A percentile compares a stretch with the other conserved stretches of the same genome.
Conservation (phyloP, 495 filamentous ascomycete species). For the Hypomontagnella submonticulosa region DNA sequence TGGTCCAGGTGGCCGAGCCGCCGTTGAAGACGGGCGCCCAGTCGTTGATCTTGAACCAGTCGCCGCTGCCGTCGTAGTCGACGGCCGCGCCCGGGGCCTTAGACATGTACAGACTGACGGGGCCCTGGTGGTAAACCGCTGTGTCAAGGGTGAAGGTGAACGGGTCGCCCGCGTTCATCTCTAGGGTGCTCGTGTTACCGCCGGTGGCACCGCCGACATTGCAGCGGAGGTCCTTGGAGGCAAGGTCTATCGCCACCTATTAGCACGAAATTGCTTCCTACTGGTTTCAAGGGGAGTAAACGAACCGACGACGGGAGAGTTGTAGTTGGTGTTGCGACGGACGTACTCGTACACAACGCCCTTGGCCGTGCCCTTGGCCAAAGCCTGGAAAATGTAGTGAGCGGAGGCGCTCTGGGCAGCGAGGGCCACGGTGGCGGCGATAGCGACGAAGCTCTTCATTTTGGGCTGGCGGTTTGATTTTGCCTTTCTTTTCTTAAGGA, state of each 20-base stretch:
- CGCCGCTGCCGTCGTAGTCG: conserved; percentile 62
- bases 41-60: conserved; percentile 67
- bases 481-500: conserved; percentile 5
- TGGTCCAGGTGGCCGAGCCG: conserved; percentile 53
- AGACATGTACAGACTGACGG: conserved; percentile 67
- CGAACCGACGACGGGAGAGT: conserved; percentile 65
- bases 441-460: conserved; percentile 51
- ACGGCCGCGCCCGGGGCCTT: conserved; percentile 57
- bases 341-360: conserved; percentile 63
- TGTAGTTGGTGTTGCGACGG: conserved; percentile 66
- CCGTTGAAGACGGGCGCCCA: conserved; percentile 55
- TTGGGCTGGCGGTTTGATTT: conserved; percentile 6
- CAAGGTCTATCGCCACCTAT: conserved; percentile 48
- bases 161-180: conserved; percentile 62
- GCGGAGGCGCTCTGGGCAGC: conserved; percentile 51
- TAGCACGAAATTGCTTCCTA: neutral
- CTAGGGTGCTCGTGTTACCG: conserved; percentile 56
- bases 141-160: conserved; percentile 62
- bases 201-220: conserved; percentile 65
- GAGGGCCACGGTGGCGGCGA: conserved; percentile 51
- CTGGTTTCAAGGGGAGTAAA: neutral
- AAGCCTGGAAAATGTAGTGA: conserved; percentile 63
- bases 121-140: conserved; percentile 71
- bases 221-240: conserved; percentile 65
- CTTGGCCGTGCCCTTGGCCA: conserved; percentile 58